Evolutionary conservation across 2,329 filamentous ascomycete species (phyloP), one percentile per base, ranked within the genome.

Genomic region (Fusarium acutatum): DNA sequence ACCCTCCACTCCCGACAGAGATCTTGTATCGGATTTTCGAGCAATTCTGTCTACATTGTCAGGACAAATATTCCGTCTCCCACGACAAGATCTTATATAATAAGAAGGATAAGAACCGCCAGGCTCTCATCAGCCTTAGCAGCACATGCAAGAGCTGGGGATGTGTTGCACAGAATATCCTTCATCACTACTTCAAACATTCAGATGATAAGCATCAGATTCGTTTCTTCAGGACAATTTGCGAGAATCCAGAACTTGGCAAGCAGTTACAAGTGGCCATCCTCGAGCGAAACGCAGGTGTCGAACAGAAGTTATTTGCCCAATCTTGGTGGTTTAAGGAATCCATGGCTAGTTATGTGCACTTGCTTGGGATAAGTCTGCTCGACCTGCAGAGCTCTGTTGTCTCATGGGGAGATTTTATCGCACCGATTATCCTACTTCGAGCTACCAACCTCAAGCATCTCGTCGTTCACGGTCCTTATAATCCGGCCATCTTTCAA

Each of bases 131-230:
- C 15, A 24, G 7, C 5, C 68, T 72, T 2, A 67, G 28, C 1
- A 20, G 1, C 6, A 57, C 37, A 5, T 57, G 30, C 13, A 46
- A 18, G 22, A 26, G 14, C 11, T 20, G 66, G 17, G 24, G 69
- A 12, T 15, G 4, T 20, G 30, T 47, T 26, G 69, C 69, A 13
- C 68, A 72, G 15, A 22, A 12, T 5, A 30, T 71, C 6, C 68
- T 72, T 11, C 28, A 67, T 43, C 69, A 72, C n/a, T 54, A 49
- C 24, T 67, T 68, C 24, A 69, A 54, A 12, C 53, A 60, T 32
- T 22, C 52, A 22, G 20, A 44, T 2, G 15, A 30, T 20, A 9
- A 2, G 22, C 9, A 13, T 10, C 49, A 64, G 10, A 26, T 28
- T 10, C 10, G 14, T 10, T 60, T 71, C 34, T 71, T 56, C 28